Evolutionary conservation across 2,329 filamentous ascomycete genomes (phyloP).

Genomic region (Colletotrichum chrysophilum): DNA sequence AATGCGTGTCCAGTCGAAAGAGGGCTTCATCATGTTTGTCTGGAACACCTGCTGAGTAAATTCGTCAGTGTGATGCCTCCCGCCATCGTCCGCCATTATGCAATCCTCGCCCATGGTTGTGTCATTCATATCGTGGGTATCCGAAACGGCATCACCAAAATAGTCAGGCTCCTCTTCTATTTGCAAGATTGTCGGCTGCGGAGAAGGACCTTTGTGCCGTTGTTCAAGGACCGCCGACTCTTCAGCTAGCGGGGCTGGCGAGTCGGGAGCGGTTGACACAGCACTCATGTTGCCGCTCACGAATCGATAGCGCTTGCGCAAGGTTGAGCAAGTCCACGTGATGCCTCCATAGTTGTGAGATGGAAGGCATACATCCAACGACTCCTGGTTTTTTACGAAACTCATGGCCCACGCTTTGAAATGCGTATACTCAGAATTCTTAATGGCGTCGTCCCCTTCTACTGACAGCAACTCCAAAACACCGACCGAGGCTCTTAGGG

Average conservation of each 20-base stretch:
- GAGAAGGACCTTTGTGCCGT: slow-evolving; percentile 39
- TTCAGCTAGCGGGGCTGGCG: slow-evolving; percentile 41
- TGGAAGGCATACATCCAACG: slow-evolving; percentile 55
- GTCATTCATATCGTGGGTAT: slow-evolving; percentile 17
- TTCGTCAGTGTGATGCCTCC: slow-evolving; percentile 41
- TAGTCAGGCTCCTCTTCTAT: slow-evolving; percentile 45
- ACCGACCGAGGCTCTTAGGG: slow-evolving; percentile 62
- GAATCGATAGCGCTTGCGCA: slow-evolving; percentile 72
- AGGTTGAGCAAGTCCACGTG: slow-evolving; percentile 72
- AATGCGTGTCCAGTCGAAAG: slow-evolving; percentile 84
- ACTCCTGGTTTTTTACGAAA: slow-evolving; percentile 56
- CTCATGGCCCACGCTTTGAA: slow-evolving; percentile 76
- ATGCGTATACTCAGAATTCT: slow-evolving; percentile 55
- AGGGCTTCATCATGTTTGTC: slow-evolving; percentile 45
- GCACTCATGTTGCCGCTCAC: slow-evolving; percentile 60
- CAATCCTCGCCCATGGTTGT: slow-evolving; percentile 26
- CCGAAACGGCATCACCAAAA: slow-evolving; percentile 39
- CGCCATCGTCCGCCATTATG: slow-evolving; percentile 29
- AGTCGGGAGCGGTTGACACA: slow-evolving; percentile 37
- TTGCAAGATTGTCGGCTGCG: slow-evolving; percentile 35
- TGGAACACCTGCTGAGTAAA: slow-evolving; percentile 47
- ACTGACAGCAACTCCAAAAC: slow-evolving; percentile 63
- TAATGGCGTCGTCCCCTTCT: slow-evolving; percentile 46
- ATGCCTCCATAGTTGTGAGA: slow-evolving; percentile 68
- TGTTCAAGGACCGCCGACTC: slow-evolving; percentile 39